Evolutionary conservation across 257 asterid species (phyloP).

Genomic region (Oldenlandia corymbosa): DNA sequence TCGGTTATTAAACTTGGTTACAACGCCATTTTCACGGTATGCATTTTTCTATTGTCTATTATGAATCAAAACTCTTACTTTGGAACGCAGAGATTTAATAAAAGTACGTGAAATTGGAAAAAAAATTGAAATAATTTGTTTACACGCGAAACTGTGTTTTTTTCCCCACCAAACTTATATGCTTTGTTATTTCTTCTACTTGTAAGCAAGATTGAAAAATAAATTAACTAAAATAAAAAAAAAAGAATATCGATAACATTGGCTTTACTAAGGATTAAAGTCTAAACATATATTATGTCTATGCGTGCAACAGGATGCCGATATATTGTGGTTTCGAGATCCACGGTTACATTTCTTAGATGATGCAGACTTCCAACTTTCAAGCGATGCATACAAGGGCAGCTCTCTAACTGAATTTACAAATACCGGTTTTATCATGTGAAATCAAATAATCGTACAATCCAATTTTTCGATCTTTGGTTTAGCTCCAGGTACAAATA

Average conservation of each 20-base stretch:
- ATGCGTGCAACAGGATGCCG: not conserved
- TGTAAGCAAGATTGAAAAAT: too few relatives aligned
- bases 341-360: not conserved
- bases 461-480: not conserved
- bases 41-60: not conserved
- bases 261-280: too few relatives aligned
- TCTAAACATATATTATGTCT: too few relatives aligned
- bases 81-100: too few relatives aligned
- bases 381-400: not conserved
- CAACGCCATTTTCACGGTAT: not conserved
- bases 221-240: too few relatives aligned
- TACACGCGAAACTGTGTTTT: too few relatives aligned
- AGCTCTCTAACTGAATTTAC: not conserved
- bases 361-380: not conserved
- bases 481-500: not conserved
- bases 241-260: too few relatives aligned
- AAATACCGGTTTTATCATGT: not conserved
- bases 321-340: not conserved
- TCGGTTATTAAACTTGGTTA: not conserved
- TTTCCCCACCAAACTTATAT: too few relatives aligned
- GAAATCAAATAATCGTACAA: not conserved
- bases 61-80: too few relatives aligned
- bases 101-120: too few relatives aligned
- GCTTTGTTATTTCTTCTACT: too few relatives aligned
- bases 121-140: too few relatives aligned